phyloP scores from a whole-genome alignment of 805 yeast genomes.

The Wickerhamiella cacticola region DNA sequence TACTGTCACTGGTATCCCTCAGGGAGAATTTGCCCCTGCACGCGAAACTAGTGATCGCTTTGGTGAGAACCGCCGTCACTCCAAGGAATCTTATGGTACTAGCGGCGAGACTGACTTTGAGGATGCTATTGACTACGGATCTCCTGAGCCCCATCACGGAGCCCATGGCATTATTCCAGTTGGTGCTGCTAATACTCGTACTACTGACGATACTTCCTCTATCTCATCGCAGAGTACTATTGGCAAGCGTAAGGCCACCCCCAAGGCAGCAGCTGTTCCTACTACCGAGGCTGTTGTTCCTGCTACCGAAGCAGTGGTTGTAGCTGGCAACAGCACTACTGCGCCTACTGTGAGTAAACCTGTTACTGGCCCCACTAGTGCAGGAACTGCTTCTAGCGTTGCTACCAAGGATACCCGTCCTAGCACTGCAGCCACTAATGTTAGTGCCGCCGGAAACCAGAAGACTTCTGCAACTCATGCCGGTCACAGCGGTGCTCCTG shows the following conservation, averaged over 20 bases:
- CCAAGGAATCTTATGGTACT: constrained; percentile 3
- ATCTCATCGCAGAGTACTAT: constrained; percentile 11
- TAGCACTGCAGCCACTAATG: constrained; percentile 2
- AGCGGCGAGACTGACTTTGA: constrained; percentile 12
- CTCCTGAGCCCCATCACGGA: not conserved
- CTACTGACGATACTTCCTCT: not conserved
- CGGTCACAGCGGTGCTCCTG: not conserved
- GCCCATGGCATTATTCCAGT: not conserved
- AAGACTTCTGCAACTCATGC: not conserved
- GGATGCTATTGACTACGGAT: constrained; percentile 8
- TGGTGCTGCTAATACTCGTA: not conserved
- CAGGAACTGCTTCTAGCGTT: not conserved
- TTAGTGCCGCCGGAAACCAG: not conserved
- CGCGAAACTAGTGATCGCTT: constrained; percentile 2
- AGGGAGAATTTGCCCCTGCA: not conserved
- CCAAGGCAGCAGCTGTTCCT: not conserved
- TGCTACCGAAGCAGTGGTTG: not conserved
- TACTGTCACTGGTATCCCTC: constrained; percentile 4
- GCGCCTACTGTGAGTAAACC: not conserved
- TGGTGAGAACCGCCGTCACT: constrained; percentile 7
- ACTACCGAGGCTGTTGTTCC: not conserved
- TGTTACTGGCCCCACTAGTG: not conserved
- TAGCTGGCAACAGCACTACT: not conserved
- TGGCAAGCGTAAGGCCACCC: constrained; percentile 2
- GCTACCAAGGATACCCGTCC: constrained; percentile 8